phyloP scores from a whole-genome alignment of 2,329 filamentous ascomycete genomes.

The Pestalotiopsis sp. region DNA sequence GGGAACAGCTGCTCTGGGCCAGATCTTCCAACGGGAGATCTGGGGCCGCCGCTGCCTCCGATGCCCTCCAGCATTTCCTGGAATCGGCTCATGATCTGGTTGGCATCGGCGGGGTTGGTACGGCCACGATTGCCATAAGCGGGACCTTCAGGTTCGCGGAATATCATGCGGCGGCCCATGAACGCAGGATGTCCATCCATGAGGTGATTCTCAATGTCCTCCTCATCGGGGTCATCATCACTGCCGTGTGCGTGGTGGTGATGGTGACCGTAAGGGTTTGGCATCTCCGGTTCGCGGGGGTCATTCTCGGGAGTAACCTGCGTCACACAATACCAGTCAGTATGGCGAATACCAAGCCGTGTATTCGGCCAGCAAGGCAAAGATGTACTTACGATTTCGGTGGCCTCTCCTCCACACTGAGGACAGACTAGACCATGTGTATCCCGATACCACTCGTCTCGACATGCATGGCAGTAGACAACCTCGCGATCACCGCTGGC shows the following conservation, averaged over 20 bases:
- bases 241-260: conserved; percentile 30
- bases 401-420: conserved; percentile 75
- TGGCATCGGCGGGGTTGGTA: conserved; percentile 23
- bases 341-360: neutral
- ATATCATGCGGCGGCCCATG: conserved; percentile 39
- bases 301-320: conserved; percentile 62
- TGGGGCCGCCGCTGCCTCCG: conserved; percentile 21
- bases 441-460: conserved; percentile 78
- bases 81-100: conserved; percentile 42
- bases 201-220: conserved; percentile 58
- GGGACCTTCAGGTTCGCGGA: conserved; percentile 23
- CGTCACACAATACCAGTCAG: neutral
- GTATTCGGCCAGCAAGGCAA: conserved; percentile 4
- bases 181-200: conserved; percentile 42
- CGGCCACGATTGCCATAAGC: conserved; percentile 17
- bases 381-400: conserved; percentile 71
- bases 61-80: conserved; percentile 35
- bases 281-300: conserved; percentile 51
- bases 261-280: conserved; percentile 26
- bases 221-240: conserved; percentile 61
- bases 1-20: conserved; percentile 27
- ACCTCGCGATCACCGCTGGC: conserved; percentile 63
- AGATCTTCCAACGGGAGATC: conserved; percentile 22
- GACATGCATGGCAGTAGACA: conserved; percentile 84
- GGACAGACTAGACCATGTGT: conserved; percentile 73